Evolutionary conservation across 73 alveolate species (phyloP).

Genomic region (Stentor coeruleus): DNA sequence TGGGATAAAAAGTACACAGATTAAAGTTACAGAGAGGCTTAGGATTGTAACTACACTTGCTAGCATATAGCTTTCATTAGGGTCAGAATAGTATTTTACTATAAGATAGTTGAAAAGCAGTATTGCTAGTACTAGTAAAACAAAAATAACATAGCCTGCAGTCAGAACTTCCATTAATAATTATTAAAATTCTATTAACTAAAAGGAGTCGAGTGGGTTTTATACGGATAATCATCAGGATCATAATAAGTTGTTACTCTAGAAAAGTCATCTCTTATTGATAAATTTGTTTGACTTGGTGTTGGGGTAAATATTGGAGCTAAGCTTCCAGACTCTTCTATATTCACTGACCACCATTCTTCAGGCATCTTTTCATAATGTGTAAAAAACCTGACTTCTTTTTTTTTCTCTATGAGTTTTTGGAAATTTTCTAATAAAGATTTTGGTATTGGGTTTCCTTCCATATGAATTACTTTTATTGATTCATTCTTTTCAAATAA

Average conservation of each 20-base stretch:
- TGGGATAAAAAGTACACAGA: slow-evolving; percentile 47
- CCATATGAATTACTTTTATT: not conserved
- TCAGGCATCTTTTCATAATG: not conserved
- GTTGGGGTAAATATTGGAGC: slow-evolving; percentile 22
- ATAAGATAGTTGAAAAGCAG: slow-evolving; percentile 33
- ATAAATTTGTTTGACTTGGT: slow-evolving; percentile 14
- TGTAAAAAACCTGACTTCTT: not conserved
- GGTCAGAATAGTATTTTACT: slow-evolving; percentile 53
- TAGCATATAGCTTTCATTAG: slow-evolving; percentile 32
- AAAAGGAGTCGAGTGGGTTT: not conserved
- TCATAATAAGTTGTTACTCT: not conserved
- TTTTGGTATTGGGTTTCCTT: not conserved
- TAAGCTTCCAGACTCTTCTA: slow-evolving; percentile 18
- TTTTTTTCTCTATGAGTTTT: not conserved
- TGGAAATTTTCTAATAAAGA: not conserved
- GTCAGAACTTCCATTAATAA: not conserved
- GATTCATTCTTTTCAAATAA: slow-evolving; percentile 16
- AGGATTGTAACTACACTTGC: slow-evolving; percentile 28
- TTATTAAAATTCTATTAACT: not conserved
- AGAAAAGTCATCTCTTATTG: not conserved
- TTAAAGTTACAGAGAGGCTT: slow-evolving; percentile 34
- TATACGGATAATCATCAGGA: not conserved
- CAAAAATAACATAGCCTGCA: not conserved
- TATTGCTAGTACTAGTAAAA: not conserved
- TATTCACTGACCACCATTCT: slow-evolving; percentile 1